Conservation (phyloP, 164 flowering plant genomes). For the Nymphaea colorata region DNA sequence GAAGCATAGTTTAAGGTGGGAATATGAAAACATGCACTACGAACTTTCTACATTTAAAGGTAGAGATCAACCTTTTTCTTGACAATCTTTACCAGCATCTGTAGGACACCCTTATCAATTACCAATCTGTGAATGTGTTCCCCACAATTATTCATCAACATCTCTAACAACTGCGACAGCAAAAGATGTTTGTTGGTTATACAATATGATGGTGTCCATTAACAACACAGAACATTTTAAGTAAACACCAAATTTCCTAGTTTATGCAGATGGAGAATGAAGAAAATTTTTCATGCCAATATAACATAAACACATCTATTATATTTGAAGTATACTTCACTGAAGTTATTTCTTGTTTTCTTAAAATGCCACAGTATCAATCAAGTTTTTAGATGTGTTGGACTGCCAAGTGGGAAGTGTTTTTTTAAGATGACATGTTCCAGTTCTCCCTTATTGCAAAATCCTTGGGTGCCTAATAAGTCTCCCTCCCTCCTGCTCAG, state of each 20-base stretch:
- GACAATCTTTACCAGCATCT: slow-evolving; percentile 83
- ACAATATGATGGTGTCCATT: background rate
- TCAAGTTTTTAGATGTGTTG: no score
- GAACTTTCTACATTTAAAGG: background rate
- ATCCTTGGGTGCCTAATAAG: no score
- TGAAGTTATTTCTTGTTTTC: background rate
- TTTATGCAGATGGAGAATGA: background rate
- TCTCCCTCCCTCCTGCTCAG: no score
- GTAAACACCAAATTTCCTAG: background rate
- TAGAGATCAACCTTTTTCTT: slow-evolving; percentile 74
- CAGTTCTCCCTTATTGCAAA: no score
- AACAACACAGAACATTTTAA: no score
- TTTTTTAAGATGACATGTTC: no score
- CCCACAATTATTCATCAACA: slow-evolving; percentile 95
- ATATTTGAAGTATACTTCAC: background rate
- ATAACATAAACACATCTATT: no score
- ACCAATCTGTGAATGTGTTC: slow-evolving; percentile 69
- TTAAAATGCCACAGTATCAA: background rate
- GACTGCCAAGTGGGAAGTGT: no score
- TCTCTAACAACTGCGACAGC: slow-evolving; percentile 67
- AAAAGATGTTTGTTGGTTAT: background rate
- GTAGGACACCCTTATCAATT: slow-evolving; percentile 61
- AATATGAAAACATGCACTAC: background rate
- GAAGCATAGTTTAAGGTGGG: background rate
- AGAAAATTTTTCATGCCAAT: background rate